These are phyloP conservation scores for Colletotrichum tanaceti DNA, from an alignment of 2,329 filamentous ascomycete species.

Conservation along the genomic window DNA sequence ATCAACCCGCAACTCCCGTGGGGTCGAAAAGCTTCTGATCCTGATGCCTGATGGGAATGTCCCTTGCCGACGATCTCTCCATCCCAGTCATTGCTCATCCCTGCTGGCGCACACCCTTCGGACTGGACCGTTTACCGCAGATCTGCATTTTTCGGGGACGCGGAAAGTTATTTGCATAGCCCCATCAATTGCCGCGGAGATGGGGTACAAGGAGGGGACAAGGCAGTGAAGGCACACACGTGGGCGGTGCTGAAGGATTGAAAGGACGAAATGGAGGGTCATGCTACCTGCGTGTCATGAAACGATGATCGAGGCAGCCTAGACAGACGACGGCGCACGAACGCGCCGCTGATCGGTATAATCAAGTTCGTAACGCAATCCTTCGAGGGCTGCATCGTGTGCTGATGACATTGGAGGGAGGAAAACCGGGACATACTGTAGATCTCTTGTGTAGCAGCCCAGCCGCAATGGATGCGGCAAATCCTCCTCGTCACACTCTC, in stretches of 20 bases:
- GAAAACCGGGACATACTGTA: not conserved
- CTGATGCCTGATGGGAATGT: too few species aligned
- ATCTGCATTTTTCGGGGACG: not conserved
- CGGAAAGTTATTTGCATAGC: too few species aligned
- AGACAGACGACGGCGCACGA: not conserved
- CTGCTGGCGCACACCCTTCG: not conserved
- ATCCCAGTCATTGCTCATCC: not conserved
- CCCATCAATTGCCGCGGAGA: not conserved
- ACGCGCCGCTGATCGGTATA: not conserved
- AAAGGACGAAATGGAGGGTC: not conserved
- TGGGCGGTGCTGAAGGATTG: not conserved
- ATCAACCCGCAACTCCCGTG: not conserved
- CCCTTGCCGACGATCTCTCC: slow-evolving; percentile 1
- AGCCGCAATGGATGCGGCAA: not conserved
- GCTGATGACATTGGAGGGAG: not conserved
- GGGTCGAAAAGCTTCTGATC: not conserved
- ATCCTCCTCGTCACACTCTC: not conserved
- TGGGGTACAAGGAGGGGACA: too few species aligned
- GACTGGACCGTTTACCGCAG: not conserved
- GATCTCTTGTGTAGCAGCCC: not conserved
- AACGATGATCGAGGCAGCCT: not conserved
- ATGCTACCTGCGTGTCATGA: not conserved
- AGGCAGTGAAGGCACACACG: too few species aligned
- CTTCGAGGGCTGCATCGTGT: not conserved
- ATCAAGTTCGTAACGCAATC: not conserved